Percentiles rank a stretch among this genome's conserved stretches.
These are phyloP conservation scores for Lactifluus volemus DNA, from an alignment of 768 basidiomycete species.

Conservation along the genomic window DNA sequence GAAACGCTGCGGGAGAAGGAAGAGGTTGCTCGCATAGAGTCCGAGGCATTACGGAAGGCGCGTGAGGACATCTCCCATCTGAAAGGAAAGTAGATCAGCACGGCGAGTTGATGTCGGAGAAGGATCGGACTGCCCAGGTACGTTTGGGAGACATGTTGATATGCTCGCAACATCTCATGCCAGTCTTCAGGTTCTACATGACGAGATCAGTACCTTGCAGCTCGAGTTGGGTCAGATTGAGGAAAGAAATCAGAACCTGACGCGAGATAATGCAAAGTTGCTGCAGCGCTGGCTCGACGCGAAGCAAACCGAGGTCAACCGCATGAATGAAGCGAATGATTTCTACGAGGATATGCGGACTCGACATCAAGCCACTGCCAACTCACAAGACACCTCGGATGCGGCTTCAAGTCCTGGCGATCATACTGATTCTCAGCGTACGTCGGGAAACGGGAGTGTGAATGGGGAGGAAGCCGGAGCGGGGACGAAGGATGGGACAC, in stretches of 20 bases:
- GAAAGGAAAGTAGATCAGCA: constrained; percentile 77
- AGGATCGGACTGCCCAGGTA: constrained; percentile 85
- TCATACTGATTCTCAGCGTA: constrained; percentile 26
- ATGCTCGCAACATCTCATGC: background rate
- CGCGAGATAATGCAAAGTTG: constrained; percentile 89
- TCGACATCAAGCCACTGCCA: constrained; percentile 52
- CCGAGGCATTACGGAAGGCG: constrained; percentile 69
- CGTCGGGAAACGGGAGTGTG: constrained; percentile 66
- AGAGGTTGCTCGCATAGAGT: constrained; percentile 71
- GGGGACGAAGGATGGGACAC: constrained; percentile 63
- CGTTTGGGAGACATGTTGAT: constrained; percentile 1
- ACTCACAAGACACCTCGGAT: constrained; percentile 42
- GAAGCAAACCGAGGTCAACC: constrained; percentile 86
- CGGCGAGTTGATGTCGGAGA: constrained; percentile 77
- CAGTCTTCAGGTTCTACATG: constrained; percentile 67
- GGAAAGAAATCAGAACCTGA: constrained; percentile 77
- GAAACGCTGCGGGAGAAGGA: constrained; percentile 93
- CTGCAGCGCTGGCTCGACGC: constrained; percentile 95
- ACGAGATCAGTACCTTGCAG: constrained; percentile 88
- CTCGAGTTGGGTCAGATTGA: constrained; percentile 88
- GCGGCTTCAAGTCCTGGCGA: constrained; percentile 17
- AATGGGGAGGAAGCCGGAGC: constrained; percentile 37
- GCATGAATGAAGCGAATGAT: constrained; percentile 90
- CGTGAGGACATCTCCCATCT: constrained; percentile 67
- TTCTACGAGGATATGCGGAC: constrained; percentile 86